Percentiles rank a stretch among this genome's conserved stretches.
Conservation (phyloP, 2,329 filamentous ascomycete species). For the Parastagonospora nodorum region DNA sequence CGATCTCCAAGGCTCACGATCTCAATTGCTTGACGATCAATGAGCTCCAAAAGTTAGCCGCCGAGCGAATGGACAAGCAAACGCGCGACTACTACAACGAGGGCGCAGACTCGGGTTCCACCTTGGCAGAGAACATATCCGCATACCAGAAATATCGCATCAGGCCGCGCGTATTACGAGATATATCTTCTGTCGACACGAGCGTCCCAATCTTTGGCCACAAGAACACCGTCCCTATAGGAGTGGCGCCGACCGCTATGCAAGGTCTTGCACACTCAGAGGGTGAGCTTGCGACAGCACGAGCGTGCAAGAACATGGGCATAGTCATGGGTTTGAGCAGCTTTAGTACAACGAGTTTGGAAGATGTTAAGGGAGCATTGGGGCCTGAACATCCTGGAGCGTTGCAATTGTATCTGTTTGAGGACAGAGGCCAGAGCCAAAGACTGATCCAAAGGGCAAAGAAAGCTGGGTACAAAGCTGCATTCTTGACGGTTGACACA, state of each 20-base stretch:
- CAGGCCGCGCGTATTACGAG: constrained; percentile 45
- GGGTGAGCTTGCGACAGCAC: constrained; percentile 50
- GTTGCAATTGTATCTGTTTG: constrained; percentile 52
- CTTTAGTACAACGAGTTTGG: constrained; percentile 49
- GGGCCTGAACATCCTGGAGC: constrained; percentile 35
- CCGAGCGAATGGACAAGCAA: constrained; percentile 38
- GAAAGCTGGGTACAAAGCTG: constrained; percentile 30
- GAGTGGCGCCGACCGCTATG: constrained; percentile 50
- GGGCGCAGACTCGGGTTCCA: constrained; percentile 29
- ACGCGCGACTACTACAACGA: constrained; percentile 37
- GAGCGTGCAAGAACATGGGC: constrained; percentile 45
- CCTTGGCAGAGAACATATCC: constrained; percentile 31
- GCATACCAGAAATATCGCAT: constrained; percentile 40
- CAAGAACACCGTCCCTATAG: constrained; percentile 45
- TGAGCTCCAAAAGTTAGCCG: constrained; percentile 31
- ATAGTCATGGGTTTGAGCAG: constrained; percentile 47
- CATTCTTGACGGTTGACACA: constrained; percentile 33
- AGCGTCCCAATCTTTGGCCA: constrained; percentile 25
- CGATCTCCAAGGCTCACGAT: constrained; percentile 20
- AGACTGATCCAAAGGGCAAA: constrained; percentile 31
- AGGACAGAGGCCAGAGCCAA: constrained; percentile 23
- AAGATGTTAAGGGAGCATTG: constrained; percentile 55
- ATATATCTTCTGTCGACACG: constrained; percentile 47
- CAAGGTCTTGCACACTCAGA: constrained; percentile 52
- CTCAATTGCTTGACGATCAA: constrained; percentile 35